Evolutionary conservation across 768 basidiomycete genomes (phyloP).

Genomic region (Amanita thiersii): DNA sequence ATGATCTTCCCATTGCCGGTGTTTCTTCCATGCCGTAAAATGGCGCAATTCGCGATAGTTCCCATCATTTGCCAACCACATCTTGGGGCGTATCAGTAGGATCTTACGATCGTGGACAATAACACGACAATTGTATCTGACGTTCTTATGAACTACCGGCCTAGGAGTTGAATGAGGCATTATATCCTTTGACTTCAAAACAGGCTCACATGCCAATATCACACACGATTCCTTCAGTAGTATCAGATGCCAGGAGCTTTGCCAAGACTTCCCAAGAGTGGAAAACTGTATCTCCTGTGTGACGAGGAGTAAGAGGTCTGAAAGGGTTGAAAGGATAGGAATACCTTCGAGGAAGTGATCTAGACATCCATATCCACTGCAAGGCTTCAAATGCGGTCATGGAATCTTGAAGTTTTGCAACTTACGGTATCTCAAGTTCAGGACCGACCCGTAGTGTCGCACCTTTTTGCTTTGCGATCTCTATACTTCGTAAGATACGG

Average conservation of each 20-base stretch:
- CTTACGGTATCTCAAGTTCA: conserved; percentile 90
- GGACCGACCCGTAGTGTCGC: conserved; percentile 93
- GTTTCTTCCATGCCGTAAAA: conserved; percentile 94
- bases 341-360: conserved; percentile 96
- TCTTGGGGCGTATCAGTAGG: conserved; percentile 92
- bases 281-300: conserved; percentile 83
- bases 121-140: conserved; percentile 94
- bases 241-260: conserved; percentile 78
- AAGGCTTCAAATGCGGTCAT: not conserved
- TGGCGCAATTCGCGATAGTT: conserved; percentile 88
- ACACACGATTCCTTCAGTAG: conserved; percentile 80
- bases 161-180: conserved; percentile 29
- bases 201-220: conserved; percentile 87
- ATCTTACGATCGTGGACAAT: conserved; percentile 84
- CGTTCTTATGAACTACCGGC: conserved; percentile 97
- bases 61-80: conserved; percentile 99
- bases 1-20: conserved; percentile 85
- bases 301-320: conserved; percentile 4
- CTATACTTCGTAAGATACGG: conserved; percentile 83
- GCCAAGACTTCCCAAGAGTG: conserved; percentile 98
- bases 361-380: conserved; percentile 91
- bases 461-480: conserved; percentile 79
- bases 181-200: not conserved
- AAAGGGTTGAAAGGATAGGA: not conserved
- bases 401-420: conserved; percentile 2